Evolutionary conservation across 2,329 filamentous ascomycete genomes (phyloP), one percentile per base, ranked within the genome.

Genomic region (Phyllosticta capitalensis): DNA sequence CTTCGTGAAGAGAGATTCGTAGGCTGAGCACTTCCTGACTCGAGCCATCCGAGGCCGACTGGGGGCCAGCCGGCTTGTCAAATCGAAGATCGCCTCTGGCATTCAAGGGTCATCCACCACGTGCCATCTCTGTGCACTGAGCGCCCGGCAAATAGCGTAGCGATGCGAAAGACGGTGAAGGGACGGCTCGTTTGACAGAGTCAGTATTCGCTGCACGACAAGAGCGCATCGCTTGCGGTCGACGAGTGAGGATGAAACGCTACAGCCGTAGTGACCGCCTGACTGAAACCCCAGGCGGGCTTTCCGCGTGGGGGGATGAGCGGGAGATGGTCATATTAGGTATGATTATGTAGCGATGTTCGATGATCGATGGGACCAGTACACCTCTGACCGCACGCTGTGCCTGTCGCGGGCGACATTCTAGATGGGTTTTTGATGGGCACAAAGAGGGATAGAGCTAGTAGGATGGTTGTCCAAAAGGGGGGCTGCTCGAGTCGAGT

Each of bases 151-250:
- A 45, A 54, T 38, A 26, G 56, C 56, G 56, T 45, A 50, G 45
- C 58, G 52, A 45, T 52, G 48, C 48, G 58, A 60, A 60, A 60
- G 58, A 60, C 58, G 58, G 58, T 60, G 58, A 60, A 56, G 54
- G 49, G 52, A 24, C 24, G 30, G 53, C 55, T 56, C 58, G 52
- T 52, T 59, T 50, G 57, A 24, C 24, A 54, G 52, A 22, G 21
- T 55, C 24, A n/a, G 52, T 26, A 26, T 55, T 59, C 45, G 57
- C 19, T 51, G 49, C 49, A 51, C 33, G 56, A 54, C 50, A 55
- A 20, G 30, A 54, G 52, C 52, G 53, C 52, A 52, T 59, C 57
- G 57, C 57, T 55, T 59, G 52, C 52, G 26, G 52, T 28, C 38
- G 52, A 59, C 54, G 22, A 54, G 54, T 12, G 30, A 38, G 30